A percentile compares a stretch with the other conserved stretches of the same genome.
phyloP scores from a whole-genome alignment of 2,329 filamentous ascomycete species.

The Scorias spongiosa region DNA sequence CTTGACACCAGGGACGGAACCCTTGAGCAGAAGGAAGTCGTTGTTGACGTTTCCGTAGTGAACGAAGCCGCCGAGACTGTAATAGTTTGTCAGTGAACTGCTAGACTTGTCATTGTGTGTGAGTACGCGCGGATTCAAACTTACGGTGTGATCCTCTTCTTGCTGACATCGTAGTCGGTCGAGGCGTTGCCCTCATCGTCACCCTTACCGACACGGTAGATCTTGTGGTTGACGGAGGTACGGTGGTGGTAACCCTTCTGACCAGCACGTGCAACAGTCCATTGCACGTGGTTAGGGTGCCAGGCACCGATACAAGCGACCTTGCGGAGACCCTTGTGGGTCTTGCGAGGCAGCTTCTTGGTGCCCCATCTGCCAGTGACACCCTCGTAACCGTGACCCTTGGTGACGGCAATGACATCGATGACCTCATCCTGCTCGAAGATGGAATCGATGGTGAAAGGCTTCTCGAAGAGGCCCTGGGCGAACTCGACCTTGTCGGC shows the following conservation, averaged over 20 bases:
- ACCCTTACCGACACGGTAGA: constrained; percentile 96
- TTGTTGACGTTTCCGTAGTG: constrained; percentile 99
- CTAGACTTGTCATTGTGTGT: no score
- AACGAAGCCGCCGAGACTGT: constrained; percentile 94
- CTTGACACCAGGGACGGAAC: constrained; percentile 93
- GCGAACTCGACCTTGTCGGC: constrained; percentile 96
- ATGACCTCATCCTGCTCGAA: constrained; percentile 99
- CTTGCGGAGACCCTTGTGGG: constrained; percentile 99
- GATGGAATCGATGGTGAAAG: constrained; percentile 78
- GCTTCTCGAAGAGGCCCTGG: constrained; percentile 97
- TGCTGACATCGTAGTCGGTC: constrained; percentile 90
- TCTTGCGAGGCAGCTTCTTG: constrained; percentile 99
- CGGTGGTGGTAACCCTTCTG: constrained; percentile 99
- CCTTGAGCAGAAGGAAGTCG: constrained; percentile 97
- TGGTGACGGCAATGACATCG: constrained; percentile 97
- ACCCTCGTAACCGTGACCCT: constrained; percentile 97
- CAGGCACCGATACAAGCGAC: constrained; percentile 99
- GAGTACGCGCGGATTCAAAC: constrained; percentile 29
- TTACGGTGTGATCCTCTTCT: constrained; percentile 99
- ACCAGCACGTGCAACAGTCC: constrained; percentile 99
- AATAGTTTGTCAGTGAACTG: background rate
- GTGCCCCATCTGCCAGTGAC: constrained; percentile 97
- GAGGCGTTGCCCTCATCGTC: constrained; percentile 81
- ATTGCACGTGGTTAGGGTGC: constrained; percentile 99
- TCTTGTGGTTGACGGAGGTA: constrained; percentile 99